These are phyloP conservation scores for Didymella glomerata DNA, from an alignment of 2,329 filamentous ascomycete species.

Conservation along the genomic window DNA sequence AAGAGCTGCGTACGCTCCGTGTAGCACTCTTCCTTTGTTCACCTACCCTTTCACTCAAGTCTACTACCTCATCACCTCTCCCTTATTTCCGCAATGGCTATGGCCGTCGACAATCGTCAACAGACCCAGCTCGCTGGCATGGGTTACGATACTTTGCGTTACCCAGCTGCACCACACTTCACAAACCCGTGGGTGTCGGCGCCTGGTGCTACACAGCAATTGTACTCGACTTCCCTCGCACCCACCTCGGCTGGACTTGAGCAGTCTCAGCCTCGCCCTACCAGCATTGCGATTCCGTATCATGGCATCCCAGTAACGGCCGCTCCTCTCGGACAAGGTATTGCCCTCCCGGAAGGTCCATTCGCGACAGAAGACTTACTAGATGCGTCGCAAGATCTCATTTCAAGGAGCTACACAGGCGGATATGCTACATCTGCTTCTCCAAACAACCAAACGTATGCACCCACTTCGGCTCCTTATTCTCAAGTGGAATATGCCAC, in stretches of 20 bases:
- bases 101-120: constrained; percentile 91
- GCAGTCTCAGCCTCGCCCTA: constrained; percentile 65
- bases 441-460: constrained; percentile 71
- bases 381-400: constrained; percentile 76
- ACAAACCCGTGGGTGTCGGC: constrained; percentile 85
- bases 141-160: constrained; percentile 83
- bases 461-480: constrained; percentile 74
- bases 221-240: constrained; percentile 72
- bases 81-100: constrained; percentile 72
- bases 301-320: constrained; percentile 78
- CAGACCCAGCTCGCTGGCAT: constrained; percentile 71
- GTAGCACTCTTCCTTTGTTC: constrained; percentile 39
- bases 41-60: constrained; percentile 18
- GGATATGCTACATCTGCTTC: constrained; percentile 75
- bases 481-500: constrained; percentile 77
- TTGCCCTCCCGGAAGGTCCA: constrained; percentile 70
- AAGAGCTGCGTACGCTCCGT: constrained; percentile 34
- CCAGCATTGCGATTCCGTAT: constrained; percentile 73
- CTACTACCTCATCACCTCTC: constrained; percentile 18
- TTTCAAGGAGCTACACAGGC: constrained; percentile 74
- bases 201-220: constrained; percentile 65
- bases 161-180: constrained; percentile 74
- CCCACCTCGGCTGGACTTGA: constrained; percentile 52
- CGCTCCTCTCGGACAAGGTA: constrained; percentile 73
- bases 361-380: constrained; percentile 73